A percentile compares a stretch with the other conserved stretches of the same genome.
Evolutionary conservation across 495 filamentous ascomycete genomes (phyloP).

Genomic region (Filosporella fistucella): DNA sequence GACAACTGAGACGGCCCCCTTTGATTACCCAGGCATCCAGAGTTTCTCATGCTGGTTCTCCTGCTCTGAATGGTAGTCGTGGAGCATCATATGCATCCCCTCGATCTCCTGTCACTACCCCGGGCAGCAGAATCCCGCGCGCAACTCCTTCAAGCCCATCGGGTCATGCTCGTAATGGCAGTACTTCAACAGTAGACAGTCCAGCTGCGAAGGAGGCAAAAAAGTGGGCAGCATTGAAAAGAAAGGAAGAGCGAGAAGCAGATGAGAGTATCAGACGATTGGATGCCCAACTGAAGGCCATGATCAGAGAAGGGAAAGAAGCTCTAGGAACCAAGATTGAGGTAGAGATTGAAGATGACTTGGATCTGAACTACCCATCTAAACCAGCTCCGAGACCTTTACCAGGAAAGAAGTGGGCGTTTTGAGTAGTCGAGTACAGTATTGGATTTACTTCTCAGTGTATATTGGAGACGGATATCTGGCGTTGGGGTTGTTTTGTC

Average conservation of each 20-base stretch:
- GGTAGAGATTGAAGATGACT: conserved; percentile 53
- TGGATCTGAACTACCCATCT: too few relatives aligned
- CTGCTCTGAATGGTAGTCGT: conserved; percentile 31
- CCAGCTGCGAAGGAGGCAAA: conserved; percentile 58
- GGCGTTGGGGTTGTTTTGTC: too few relatives aligned
- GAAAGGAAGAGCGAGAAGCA: conserved; percentile 69
- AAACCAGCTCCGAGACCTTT: background rate
- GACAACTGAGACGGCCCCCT: conserved; percentile 3
- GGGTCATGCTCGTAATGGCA: background rate
- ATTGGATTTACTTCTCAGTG: background rate
- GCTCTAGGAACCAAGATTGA: conserved; percentile 78
- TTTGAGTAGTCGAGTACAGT: background rate
- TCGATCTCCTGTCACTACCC: conserved; percentile 29
- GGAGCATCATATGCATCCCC: conserved; percentile 51
- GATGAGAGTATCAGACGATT: conserved; percentile 74
- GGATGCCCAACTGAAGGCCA: conserved; percentile 69
- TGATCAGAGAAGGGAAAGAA: conserved; percentile 86
- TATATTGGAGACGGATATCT: background rate
- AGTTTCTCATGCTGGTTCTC: conserved; percentile 44
- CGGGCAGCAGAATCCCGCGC: conserved; percentile 20
- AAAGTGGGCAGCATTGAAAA: conserved; percentile 58
- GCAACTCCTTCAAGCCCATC: conserved; percentile 1
- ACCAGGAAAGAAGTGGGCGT: conserved; percentile 14
- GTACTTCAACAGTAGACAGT: conserved; percentile 13
- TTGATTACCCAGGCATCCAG: conserved; percentile 26